These are phyloP conservation scores for Aspergillus nomiae DNA, from an alignment of 2,329 filamentous ascomycete species.

Conservation along the genomic window DNA sequence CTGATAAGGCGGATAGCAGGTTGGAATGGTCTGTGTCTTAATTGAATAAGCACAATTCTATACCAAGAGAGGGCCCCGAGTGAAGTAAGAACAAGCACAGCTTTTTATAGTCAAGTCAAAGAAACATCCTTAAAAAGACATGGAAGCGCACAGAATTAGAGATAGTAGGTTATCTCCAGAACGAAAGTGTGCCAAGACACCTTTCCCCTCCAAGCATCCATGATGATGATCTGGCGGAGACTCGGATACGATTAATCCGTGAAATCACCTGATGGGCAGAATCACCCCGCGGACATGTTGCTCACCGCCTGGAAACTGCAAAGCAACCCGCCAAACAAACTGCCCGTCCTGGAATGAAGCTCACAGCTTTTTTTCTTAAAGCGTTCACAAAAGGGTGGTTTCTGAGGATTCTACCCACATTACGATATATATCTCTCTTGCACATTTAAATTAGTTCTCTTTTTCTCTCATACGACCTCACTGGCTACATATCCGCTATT, in stretches of 20 bases:
- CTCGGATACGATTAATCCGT: slow-evolving; percentile 23
- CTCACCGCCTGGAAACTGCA: slow-evolving; percentile 32
- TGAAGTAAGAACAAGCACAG: background rate
- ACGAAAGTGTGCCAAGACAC: slow-evolving; percentile 24
- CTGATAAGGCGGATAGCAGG: slow-evolving; percentile 8
- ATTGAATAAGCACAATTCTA: background rate
- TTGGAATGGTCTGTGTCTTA: background rate
- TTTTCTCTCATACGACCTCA: background rate
- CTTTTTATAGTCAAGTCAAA: background rate
- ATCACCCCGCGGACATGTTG: slow-evolving; percentile 21
- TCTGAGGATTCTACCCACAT: background rate
- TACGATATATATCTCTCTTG: background rate
- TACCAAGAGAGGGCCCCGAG: background rate
- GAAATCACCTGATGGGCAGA: slow-evolving; percentile 29
- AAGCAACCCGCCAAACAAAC: slow-evolving; percentile 36
- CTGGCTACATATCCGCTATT: slow-evolving; percentile 4
- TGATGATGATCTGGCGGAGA: slow-evolving; percentile 26
- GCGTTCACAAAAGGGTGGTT: slow-evolving; percentile 8
- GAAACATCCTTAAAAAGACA: background rate
- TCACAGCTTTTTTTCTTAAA: slow-evolving; percentile 14
- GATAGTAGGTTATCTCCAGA: slow-evolving; percentile 16
- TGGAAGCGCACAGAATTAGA: slow-evolving; percentile 9
- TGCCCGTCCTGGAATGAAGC: slow-evolving; percentile 33
- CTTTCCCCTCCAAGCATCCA: slow-evolving; percentile 23
- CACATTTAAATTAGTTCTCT: background rate